A percentile compares a stretch with the other conserved stretches of the same genome.
Conservation (phyloP, 139 green algal species). For the Chlorella sp. region DNA sequence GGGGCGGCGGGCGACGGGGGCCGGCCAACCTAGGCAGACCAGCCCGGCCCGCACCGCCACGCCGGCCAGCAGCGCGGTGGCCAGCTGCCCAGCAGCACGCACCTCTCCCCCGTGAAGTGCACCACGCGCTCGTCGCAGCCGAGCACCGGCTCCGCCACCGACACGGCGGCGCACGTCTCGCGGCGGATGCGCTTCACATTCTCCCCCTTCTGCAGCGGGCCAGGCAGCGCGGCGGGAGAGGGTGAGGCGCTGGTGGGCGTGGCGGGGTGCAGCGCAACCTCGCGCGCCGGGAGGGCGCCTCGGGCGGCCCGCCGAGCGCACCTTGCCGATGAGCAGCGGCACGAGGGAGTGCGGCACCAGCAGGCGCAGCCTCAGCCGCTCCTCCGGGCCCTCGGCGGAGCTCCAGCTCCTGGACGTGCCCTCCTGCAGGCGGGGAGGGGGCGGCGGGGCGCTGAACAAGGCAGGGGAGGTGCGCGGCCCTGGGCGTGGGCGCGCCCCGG, state of each 20-base stretch:
- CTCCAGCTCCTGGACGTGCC: background rate
- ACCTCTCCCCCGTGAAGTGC: slow-evolving; percentile 35
- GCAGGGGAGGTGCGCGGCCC: too few species aligned
- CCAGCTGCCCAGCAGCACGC: background rate
- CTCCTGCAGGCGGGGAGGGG: background rate
- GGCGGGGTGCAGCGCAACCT: background rate
- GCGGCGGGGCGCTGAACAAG: background rate
- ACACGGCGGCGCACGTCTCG: slow-evolving; percentile 23
- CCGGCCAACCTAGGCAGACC: too few species aligned
- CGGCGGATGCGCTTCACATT: slow-evolving; percentile 37
- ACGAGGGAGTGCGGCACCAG: slow-evolving; percentile 33
- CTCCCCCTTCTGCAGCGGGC: slow-evolving; percentile 39
- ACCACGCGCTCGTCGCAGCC: slow-evolving; percentile 51
- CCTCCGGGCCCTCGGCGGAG: background rate
- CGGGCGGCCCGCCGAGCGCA: background rate
- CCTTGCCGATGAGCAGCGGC: slow-evolving; percentile 47
- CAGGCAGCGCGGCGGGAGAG: too few species aligned
- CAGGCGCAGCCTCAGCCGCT: slow-evolving; percentile 30
- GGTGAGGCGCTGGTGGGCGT: background rate
- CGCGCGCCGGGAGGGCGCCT: background rate
- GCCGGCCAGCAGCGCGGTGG: background rate
- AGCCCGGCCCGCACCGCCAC: background rate
- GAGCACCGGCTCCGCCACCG: slow-evolving; percentile 39
- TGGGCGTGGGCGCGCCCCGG: background rate
- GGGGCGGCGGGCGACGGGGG: too few species aligned